phyloP scores from a whole-genome alignment of 2,329 filamentous ascomycete genomes.

The Harringtonia lauricola region DNA sequence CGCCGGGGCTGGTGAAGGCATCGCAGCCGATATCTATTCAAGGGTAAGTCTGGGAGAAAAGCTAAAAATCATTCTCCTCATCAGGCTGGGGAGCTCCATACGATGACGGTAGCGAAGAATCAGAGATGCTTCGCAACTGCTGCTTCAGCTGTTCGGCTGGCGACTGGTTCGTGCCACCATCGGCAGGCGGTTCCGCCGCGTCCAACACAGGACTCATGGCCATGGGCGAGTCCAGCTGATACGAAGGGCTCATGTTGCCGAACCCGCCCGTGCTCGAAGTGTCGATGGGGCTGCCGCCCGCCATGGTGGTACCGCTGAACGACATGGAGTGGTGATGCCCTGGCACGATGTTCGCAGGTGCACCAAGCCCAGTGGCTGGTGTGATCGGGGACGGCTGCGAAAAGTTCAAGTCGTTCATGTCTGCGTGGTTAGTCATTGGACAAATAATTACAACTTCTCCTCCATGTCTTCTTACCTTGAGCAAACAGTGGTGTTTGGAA shows the following conservation, averaged over 20 bases:
- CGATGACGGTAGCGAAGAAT: slow-evolving; percentile 14
- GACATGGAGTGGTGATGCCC: slow-evolving; percentile 9
- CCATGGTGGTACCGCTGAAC: slow-evolving; percentile 4
- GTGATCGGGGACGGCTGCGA: slow-evolving; percentile 13
- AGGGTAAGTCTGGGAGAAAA: not conserved
- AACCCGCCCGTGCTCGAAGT: not conserved
- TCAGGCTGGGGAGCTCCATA: slow-evolving; percentile 5
- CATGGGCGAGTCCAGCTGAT: slow-evolving; percentile 10
- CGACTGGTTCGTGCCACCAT: slow-evolving; percentile 11
- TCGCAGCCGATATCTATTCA: slow-evolving; percentile 13
- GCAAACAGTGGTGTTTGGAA: slow-evolving; percentile 12
- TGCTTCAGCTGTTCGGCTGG: slow-evolving; percentile 16
- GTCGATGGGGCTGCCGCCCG: slow-evolving; percentile 3
- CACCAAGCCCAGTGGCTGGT: slow-evolving; percentile 6
- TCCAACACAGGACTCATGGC: slow-evolving; percentile 11
- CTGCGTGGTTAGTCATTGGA: slow-evolving; percentile 4
- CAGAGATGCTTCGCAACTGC: slow-evolving; percentile 16
- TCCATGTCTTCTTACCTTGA: slow-evolving; percentile 8
- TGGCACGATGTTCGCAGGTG: slow-evolving; percentile 10
- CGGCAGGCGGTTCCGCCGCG: slow-evolving; percentile 1
- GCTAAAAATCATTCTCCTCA: not conserved
- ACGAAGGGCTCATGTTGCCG: slow-evolving; percentile 12
- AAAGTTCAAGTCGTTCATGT: slow-evolving; percentile 11
- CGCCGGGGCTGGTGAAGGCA: slow-evolving; percentile 15
- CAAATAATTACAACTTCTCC: not conserved